Percentiles rank a stretch among this genome's conserved stretches.
Conservation (phyloP, 495 filamentous ascomycete genomes). For the Tuber calosporum region DNA sequence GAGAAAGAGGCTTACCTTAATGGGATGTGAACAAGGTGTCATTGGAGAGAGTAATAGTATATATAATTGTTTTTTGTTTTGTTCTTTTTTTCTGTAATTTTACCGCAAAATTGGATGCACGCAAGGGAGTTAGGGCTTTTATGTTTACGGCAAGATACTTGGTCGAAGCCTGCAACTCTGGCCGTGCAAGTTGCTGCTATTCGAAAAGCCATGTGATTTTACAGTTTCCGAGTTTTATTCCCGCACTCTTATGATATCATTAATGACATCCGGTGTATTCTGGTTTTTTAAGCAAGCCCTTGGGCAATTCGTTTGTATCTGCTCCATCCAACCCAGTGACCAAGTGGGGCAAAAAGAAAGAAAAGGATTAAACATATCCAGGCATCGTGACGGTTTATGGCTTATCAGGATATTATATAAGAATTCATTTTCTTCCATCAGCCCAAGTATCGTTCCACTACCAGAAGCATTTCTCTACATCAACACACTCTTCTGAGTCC, state of each 20-base stretch:
- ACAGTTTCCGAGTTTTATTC: not conserved
- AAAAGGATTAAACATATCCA: too few species aligned
- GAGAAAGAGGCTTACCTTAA: slow-evolving; percentile 37
- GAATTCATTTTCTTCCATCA: not conserved
- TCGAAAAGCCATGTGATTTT: not conserved
- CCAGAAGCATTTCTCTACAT: not conserved
- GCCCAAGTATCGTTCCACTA: not conserved
- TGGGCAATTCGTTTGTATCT: not conserved
- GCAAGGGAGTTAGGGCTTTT: slow-evolving; percentile 1
- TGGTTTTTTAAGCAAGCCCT: not conserved
- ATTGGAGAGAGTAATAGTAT: not conserved
- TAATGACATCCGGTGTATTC: not conserved
- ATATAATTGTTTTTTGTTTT: not conserved
- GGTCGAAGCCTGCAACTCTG: not conserved
- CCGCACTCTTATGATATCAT: not conserved
- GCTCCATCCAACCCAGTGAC: not conserved
- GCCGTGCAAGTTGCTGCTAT: not conserved
- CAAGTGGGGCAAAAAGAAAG: not conserved
- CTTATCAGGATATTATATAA: not conserved
- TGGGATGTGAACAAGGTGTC: not conserved
- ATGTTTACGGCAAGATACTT: not conserved
- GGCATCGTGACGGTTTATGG: not conserved
- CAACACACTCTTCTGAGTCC: not conserved
- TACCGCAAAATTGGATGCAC: not conserved
- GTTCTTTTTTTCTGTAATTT: not conserved